These are phyloP conservation scores for Lactarius pseudohatsudake DNA, from an alignment of 768 basidiomycete genomes.

Conservation along the genomic window DNA sequence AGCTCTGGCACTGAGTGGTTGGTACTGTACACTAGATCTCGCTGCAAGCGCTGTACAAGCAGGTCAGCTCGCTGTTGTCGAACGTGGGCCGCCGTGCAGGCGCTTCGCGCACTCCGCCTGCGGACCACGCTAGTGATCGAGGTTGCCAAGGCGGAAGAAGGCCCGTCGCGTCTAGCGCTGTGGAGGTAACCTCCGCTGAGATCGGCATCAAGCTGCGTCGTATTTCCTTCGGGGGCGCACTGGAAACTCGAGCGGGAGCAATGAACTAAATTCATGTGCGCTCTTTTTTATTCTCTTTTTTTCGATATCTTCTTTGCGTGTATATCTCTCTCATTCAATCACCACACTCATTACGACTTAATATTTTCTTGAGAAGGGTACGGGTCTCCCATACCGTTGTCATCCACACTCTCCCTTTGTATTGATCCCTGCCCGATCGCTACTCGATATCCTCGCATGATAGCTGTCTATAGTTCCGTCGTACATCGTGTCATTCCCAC, in stretches of 20 bases:
- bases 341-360: background rate
- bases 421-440: background rate
- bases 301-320: background rate
- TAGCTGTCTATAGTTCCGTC: no score
- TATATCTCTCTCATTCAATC: background rate
- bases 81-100: conserved; percentile 33
- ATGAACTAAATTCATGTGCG: background rate
- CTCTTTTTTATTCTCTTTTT: background rate
- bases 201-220: no score
- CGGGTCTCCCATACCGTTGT: no score
- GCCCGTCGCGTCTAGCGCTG: conserved; percentile 33
- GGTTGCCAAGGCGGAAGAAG: conserved; percentile 39
- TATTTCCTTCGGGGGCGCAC: no score
- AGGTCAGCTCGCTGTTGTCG: no score
- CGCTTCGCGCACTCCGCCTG: conserved; percentile 34
- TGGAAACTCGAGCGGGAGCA: conserved; percentile 4
- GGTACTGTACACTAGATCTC: no score
- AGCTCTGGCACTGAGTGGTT: no score
- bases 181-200: conserved; percentile 23
- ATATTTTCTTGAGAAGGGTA: no score
- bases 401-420: no score
- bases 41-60: no score
- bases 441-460: no score
- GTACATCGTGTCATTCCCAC: no score
- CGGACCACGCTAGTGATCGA: conserved; percentile 42